These are phyloP conservation scores for Hypoxylon rickii DNA, from an alignment of 495 filamentous ascomycete genomes.

Conservation along the genomic window DNA sequence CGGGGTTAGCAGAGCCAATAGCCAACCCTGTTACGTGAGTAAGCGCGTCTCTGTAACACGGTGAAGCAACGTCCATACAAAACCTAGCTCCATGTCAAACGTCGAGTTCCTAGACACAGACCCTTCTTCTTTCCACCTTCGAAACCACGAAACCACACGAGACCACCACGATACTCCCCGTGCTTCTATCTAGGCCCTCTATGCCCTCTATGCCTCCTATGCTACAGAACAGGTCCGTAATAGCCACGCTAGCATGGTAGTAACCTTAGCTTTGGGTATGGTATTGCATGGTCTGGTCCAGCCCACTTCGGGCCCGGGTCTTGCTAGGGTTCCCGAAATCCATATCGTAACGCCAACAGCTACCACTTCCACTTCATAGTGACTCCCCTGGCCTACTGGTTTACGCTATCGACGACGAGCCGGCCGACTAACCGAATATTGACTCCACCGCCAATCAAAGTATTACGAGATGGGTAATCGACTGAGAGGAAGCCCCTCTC, in stretches of 20 bases:
- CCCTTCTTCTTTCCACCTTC: slow-evolving; percentile 23
- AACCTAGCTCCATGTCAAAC: slow-evolving; percentile 38
- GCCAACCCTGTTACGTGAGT: slow-evolving; percentile 20
- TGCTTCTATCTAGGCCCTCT: neutral
- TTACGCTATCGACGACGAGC: slow-evolving; percentile 1
- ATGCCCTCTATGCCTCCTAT: too few relatives aligned
- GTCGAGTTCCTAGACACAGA: slow-evolving; percentile 30
- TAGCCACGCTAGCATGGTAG: too few relatives aligned
- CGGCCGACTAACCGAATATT: slow-evolving; percentile 13
- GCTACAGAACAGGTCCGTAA: too few relatives aligned
- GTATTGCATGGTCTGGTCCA: slow-evolving; percentile 2
- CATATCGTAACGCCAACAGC: slow-evolving; percentile 11
- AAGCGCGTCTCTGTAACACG: slow-evolving; percentile 39
- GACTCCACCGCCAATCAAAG: slow-evolving; percentile 5
- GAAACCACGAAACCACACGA: slow-evolving; percentile 24
- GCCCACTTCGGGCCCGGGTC: neutral
- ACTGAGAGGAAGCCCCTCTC: slow-evolving; percentile 19
- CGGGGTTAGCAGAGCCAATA: slow-evolving; percentile 24
- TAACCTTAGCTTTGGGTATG: too few relatives aligned
- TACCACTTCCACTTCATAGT: too few relatives aligned
- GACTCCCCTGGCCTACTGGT: too few relatives aligned
- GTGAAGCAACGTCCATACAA: slow-evolving; percentile 39
- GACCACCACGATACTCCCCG: slow-evolving; percentile 2
- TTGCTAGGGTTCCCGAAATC: too few relatives aligned
- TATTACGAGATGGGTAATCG: slow-evolving; percentile 4